Evolutionary conservation across 331 rosid genomes (phyloP).

Genomic region (Cydonia oblonga): DNA sequence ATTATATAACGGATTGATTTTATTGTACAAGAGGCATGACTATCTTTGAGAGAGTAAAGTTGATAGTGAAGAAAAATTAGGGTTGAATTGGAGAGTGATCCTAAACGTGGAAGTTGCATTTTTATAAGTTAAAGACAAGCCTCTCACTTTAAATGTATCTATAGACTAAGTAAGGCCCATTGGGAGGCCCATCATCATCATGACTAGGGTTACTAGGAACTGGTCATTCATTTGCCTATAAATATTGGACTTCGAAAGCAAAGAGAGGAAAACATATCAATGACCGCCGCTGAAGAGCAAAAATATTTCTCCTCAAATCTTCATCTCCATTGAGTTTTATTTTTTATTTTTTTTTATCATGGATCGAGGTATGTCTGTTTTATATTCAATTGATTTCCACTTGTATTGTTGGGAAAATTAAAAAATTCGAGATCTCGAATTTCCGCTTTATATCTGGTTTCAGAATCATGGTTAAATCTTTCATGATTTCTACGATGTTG

Average conservation of each 20-base stretch:
- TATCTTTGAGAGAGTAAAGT: too few relatives aligned
- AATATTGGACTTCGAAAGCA: background rate
- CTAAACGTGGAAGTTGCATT: too few relatives aligned
- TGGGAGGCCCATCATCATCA: too few relatives aligned
- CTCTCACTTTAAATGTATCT: too few relatives aligned
- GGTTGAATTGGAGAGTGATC: too few relatives aligned
- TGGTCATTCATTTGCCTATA: background rate
- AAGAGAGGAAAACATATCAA: background rate
- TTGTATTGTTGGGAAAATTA: background rate
- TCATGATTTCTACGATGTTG: background rate
- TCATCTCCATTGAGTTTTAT: background rate
- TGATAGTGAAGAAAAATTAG: too few relatives aligned
- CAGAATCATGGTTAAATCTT: background rate
- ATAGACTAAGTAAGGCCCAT: too few relatives aligned
- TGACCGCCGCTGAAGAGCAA: background rate
- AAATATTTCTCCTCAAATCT: background rate
- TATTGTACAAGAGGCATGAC: too few relatives aligned
- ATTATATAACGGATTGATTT: too few relatives aligned
- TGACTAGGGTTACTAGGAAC: background rate
- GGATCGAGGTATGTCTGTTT: background rate
- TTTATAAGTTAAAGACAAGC: too few relatives aligned
- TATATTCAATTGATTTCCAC: background rate
- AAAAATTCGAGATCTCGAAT: background rate
- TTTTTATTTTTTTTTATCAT: background rate
- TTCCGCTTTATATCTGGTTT: background rate